Evolutionary conservation across 1,284 basidiomycete species (phyloP), one percentile per base, ranked within the genome.

Genomic region (Ceratobasidium sp.): DNA sequence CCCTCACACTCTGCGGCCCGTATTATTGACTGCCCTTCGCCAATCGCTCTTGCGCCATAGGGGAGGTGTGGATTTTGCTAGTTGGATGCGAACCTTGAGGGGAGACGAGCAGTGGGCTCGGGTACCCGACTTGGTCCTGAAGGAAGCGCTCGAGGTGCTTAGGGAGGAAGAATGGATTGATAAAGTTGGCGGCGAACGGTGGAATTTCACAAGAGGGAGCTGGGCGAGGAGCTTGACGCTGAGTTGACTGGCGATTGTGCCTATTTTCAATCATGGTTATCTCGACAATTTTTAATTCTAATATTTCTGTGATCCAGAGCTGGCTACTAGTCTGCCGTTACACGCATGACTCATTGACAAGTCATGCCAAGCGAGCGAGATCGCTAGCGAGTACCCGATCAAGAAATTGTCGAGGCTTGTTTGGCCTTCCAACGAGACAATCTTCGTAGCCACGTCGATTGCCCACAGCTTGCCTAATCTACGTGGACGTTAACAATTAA

Each of bases 141-240:
- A 64, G 5, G 71, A 74, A 32, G 43, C 61, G 7, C 11, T 74
- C 8, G 71, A 74, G 2, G 19, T 32, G 6, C 17, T 74, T 3
- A 19, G 57, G 29, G 49, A 52, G 59, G 71, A 74, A 32, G 71
- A 74, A 17, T 74, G 71, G 71, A 49, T 74, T 34, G n/a, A 46
- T 37, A 74, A 44, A 44, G 71, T 74, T 13, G 71, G 71, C 2
- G 59, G 59, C 3, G 71, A 22, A 15, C 57, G 61, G 34, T 74
- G 71, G 71, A 59, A 74, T 64, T 74, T 74, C 29, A 74, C 71
- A n/a, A 62, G 71, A 25, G 71, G 71, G 7, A 74, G 71, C 19
- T 74, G 71, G 71, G 71, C 71, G 13, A 49, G 22, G 37, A 74
- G 71, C 25, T 43, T 74, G 61, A 64, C 44, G 46, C 22, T 74